Base-by-base conservation (phyloP, 2,329 filamentous ascomycete genomes). In the Mycosphaerella sp. region DNA sequence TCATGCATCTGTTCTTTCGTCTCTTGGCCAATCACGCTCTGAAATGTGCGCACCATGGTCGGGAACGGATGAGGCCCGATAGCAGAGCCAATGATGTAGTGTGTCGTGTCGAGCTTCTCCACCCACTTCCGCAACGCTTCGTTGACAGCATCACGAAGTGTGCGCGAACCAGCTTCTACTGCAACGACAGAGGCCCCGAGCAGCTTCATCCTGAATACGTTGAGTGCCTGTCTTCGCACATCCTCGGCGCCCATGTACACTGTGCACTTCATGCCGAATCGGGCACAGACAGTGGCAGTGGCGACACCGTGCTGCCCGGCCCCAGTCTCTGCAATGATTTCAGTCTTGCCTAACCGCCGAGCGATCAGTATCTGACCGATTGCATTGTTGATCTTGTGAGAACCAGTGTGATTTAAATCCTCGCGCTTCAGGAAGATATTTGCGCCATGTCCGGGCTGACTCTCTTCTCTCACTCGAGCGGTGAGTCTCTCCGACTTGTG, bases 311-410 rank as follows among this genome's bases (percentile, higher is more conserved):
- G 93, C 75, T 98, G 93, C 14, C 93, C 93, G 51, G 93, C 93
- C 62, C 93, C 93, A 12, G 93, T 98, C 76, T 98, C 93, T 46
- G 93, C 93, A 64, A 98, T 98, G 65, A 98, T 97, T 70, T 90
- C 87, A 5, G 85, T 96, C 81, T 98, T 98, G 48, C 93, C 93
- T 46, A 98, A 75, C 58, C 89, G 80, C 64, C 81, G 81, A 1
- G 93, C 93, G 39, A 98, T 76, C 11, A 98, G 80, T 46, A 96
- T 84, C 72, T 98, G 93, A 2, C 93, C 93, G 7, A 98, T 78
- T 0, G 93, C 93, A 67, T 98, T 98, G 78, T 98, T 98, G 78
- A 98, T 97, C 81, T 98, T 98, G 80, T 98, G 93, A 59, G 88
- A 95, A 62, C 93, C 93, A 7, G 93, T 97, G 71, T 98, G 93